These are phyloP conservation scores for Tolypocladium ophioglossoides DNA, from an alignment of 2,329 filamentous ascomycete genomes.

Conservation along the genomic window DNA sequence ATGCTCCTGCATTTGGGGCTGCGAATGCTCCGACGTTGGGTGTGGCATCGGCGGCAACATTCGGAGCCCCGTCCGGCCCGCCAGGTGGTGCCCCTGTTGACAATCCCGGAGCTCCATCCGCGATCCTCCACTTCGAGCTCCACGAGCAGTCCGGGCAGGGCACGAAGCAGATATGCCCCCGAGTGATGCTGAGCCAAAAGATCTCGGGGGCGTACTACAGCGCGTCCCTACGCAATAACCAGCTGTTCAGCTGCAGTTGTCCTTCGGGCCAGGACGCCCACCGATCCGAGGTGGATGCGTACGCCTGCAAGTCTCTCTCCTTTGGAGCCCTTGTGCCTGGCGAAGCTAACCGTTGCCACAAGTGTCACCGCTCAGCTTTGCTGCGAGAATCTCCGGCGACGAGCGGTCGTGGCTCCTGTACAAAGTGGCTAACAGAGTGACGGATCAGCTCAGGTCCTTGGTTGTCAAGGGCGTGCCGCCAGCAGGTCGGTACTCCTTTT, in stretches of 20 bases:
- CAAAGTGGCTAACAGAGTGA: background rate
- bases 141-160: background rate
- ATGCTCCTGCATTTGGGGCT: background rate
- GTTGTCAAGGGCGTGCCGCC: constrained; percentile 1
- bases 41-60: background rate
- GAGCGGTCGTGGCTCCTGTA: background rate
- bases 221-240: background rate
- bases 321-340: too few species aligned
- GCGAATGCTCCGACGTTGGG: background rate
- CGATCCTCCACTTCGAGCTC: background rate
- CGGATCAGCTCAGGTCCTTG: background rate
- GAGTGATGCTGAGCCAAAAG: background rate
- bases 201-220: constrained; percentile 1
- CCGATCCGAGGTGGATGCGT: background rate
- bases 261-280: background rate
- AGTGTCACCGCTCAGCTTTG: background rate
- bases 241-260: background rate
- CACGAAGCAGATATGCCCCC: background rate
- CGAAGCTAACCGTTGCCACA: too few species aligned
- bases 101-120: background rate
- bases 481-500: background rate
- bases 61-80: background rate
- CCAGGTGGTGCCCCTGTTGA: background rate
- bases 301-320: background rate
- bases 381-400: background rate